A percentile compares a stretch with the other conserved stretches of the same genome.
Evolutionary conservation across 495 filamentous ascomycete species (phyloP).

Genomic region (Podospora appendiculata): DNA sequence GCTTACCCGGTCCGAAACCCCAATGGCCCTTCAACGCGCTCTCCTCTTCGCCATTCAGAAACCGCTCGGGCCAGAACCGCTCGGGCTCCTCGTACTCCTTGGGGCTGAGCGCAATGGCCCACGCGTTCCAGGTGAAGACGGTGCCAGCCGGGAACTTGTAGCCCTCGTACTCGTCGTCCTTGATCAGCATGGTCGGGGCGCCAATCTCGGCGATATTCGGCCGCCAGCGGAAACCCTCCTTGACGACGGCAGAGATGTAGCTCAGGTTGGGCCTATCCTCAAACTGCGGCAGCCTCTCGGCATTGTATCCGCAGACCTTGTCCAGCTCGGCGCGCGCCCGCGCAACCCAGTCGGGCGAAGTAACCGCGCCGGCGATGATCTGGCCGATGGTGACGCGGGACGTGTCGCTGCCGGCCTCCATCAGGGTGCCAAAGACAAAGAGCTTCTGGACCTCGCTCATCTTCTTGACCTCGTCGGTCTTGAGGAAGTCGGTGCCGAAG

Average conservation of each 20-base stretch:
- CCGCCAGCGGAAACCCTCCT: conserved; percentile 51
- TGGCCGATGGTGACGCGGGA: conserved; percentile 31
- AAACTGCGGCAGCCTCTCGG: conserved; percentile 30
- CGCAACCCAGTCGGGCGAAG: conserved; percentile 20
- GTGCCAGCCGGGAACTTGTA: conserved; percentile 42
- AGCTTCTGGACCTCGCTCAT: neutral
- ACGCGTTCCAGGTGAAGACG: conserved; percentile 29
- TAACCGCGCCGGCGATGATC: conserved; percentile 27
- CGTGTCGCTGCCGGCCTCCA: conserved; percentile 40
- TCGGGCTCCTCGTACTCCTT: neutral
- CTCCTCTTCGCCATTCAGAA: neutral
- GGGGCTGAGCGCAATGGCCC: conserved; percentile 17
- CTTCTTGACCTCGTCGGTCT: neutral
- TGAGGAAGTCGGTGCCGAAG: neutral
- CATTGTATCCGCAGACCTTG: conserved; percentile 22
- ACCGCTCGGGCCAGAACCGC: conserved; percentile 37
- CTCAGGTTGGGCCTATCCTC: conserved; percentile 40
- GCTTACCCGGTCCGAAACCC: neutral
- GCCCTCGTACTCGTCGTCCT: conserved; percentile 43
- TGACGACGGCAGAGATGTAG: conserved; percentile 41
- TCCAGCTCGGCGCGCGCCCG: conserved; percentile 33
- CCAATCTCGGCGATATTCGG: conserved; percentile 28
- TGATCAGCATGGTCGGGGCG: conserved; percentile 24
- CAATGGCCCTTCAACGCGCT: neutral
- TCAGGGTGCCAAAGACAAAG: conserved; percentile 20